Evolutionary conservation across 306 rosid species (phyloP).

Genomic region (Vachellia collinsii): DNA sequence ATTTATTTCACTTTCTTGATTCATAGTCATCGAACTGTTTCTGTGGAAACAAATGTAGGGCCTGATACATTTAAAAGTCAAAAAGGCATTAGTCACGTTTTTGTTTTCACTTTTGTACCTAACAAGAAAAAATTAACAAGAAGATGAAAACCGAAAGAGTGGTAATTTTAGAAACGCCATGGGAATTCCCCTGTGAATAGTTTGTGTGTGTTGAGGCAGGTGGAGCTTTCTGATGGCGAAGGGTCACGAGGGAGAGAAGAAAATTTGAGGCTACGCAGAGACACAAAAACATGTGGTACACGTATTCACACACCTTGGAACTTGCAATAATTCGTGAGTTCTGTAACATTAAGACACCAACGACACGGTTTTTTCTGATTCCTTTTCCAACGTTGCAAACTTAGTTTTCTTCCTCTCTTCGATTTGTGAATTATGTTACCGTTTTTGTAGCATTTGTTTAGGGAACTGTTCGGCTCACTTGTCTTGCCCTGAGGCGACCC

Average conservation of each 20-base stretch:
- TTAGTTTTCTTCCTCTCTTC: not conserved
- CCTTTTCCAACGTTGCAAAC: not conserved
- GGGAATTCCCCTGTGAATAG: not conserved
- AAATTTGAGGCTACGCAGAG: not conserved
- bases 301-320: slow-evolving; percentile 24
- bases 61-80: slow-evolving; percentile 9
- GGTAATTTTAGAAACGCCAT: not conserved
- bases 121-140: slow-evolving; percentile 18
- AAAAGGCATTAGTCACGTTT: slow-evolving; percentile 30
- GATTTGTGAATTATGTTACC: not conserved
- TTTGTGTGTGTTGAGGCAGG: not conserved
- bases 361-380: not conserved
- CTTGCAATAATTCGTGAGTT: slow-evolving; percentile 24
- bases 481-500: not conserved
- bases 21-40: not conserved
- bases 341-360: not conserved
- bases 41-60: not conserved
- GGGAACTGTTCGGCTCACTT: not conserved
- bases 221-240: slow-evolving; percentile 18
- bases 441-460: not conserved
- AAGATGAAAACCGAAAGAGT: not conserved
- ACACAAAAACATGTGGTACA: slow-evolving; percentile 27
- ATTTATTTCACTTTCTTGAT: not conserved
- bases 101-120: slow-evolving; percentile 14
- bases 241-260: slow-evolving; percentile 5